Base-by-base conservation (phyloP, 2,329 filamentous ascomycete genomes). In the Fusarium coffeatum region DNA sequence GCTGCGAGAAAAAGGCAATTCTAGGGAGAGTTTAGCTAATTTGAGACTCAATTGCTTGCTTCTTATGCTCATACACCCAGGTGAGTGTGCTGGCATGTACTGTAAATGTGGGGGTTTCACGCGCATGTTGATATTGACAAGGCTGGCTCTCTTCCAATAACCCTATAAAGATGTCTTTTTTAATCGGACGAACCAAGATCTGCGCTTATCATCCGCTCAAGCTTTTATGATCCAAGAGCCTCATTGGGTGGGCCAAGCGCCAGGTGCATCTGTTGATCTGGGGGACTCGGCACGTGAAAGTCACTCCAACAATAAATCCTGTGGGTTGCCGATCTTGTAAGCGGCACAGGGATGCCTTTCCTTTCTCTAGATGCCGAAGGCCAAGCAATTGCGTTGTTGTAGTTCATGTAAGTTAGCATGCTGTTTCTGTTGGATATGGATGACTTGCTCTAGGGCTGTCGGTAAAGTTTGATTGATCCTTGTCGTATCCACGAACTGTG, bases 161-260 rank as follows among this genome's bases (percentile, higher is more conserved):
- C 48, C 34, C 54, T 23, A 28, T 48, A 56, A 49, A 18, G 43
- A 49, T 18, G 30, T 53, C 25, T 41, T 53, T 54, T 51, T 34
- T 27, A 41, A 46, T 64, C 46, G 59, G 51, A 64, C 40, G 64
- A 71, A 65, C 64, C 51, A 53, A 63, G 69, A 72, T 72, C 69
- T 70, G 68, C 68, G 69, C 49, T 54, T 64, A 63, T 65, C 55
- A 68, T 54, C 40, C 64, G 49, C 43, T 64, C 69, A 72, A 68
- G 48, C 55, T 49, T 61, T 57, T n/a, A 53, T 45, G 30, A 56
- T 48, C 30, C 28, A 16, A 16, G 46, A 49, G 58, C 46, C 46
- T 68, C 43, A 72, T 72, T 72, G 69, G 69, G 51, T 9, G 32
- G 59, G 45, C 40, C 47, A 72, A 71, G 69, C 69, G 69, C 69